Base-by-base conservation (phyloP, 306 rosid species). In the Dryas octopetala region DNA sequence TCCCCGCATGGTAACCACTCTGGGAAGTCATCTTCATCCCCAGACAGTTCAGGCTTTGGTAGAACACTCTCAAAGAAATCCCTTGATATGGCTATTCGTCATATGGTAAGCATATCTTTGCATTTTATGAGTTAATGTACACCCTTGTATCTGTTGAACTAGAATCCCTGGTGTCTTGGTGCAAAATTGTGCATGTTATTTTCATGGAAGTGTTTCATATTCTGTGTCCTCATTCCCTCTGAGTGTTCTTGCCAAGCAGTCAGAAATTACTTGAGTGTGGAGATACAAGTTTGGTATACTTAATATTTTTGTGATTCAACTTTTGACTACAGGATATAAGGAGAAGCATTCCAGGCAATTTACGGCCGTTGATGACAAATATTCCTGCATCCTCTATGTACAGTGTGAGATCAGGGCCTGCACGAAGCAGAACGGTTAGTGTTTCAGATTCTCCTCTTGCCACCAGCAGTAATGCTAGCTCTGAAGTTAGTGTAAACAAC, bases 311-410 rank as follows among this genome's bases (percentile, higher is more conserved):
- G 48, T 76, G 41, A 61, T 70, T 71, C 64, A 28, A 44, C 62
- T 80, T 75, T 77, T 76, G 73, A 50, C 58, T 79, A 65, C 88
- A 91, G 98, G 98, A 93, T 82, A 89, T 93, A 84, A 86, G 98
- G 87, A 86, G 93, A 85, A 88, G 80, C 83, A 91, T 91, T 85
- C 96, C 98, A 44, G 93, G 92, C 67, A 91, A 83, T 80, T 76
- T 93, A 73, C 89, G 98, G 73, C 98, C 98, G 16, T 79, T 91
- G 77, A 93, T 93, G 97, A 91, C 97, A 83, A 93, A 93, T 80
- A 93, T 93, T 80, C 98, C 98, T 41, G 97, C 98, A 72, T 93
- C 98, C 58, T 91, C 98, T 44, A 85, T 93, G 97, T 91, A 91
- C 77, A 93, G 97, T 41, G 96, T 93, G 86, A 85, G 98, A 80